These are phyloP conservation scores for Coriolopsis trogii DNA, from an alignment of 1,284 basidiomycete species.

Conservation along the genomic window DNA sequence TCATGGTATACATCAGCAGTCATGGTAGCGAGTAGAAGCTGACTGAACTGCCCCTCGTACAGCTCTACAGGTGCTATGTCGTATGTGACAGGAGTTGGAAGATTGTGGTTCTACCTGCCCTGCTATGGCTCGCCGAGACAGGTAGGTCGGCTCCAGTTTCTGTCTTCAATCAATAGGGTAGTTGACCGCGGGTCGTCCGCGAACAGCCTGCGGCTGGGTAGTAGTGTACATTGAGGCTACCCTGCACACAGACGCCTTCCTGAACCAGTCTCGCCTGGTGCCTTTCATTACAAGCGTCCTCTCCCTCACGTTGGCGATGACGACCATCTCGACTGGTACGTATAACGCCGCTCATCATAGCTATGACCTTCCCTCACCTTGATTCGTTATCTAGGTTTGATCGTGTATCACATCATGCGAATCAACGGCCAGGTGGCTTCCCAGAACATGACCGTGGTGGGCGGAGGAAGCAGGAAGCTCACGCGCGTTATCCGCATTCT, in stretches of 20 bases:
- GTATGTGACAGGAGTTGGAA: slow-evolving; percentile 23
- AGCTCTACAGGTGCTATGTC: slow-evolving; percentile 35
- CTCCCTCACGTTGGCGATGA: slow-evolving; percentile 39
- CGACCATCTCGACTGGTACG: slow-evolving; percentile 34
- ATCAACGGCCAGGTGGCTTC: slow-evolving; percentile 2
- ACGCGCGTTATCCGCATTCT: slow-evolving; percentile 3
- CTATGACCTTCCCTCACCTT: not conserved
- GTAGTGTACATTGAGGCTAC: not conserved
- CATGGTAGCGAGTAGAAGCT: not conserved
- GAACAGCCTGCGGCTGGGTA: not conserved
- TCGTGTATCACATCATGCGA: slow-evolving; percentile 40
- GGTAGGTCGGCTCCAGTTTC: not conserved
- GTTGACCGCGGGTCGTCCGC: no score
- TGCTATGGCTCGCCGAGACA: not conserved
- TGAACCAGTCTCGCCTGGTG: slow-evolving; percentile 27
- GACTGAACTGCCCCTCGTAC: not conserved
- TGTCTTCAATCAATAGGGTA: not conserved
- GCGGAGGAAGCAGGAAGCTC: not conserved
- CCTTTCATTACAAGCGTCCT: slow-evolving; percentile 42
- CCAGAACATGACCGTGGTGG: not conserved
- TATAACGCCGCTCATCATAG: slow-evolving; percentile 32
- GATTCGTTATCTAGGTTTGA: slow-evolving; percentile 34
- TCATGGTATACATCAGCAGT: slow-evolving; percentile 22
- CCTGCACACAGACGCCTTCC: not conserved
- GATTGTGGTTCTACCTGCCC: not conserved